Percentiles rank a stretch among this genome's conserved stretches.
phyloP scores from a whole-genome alignment of 371 early-diverging fungal species.

The Apophysomyces elegans region DNA sequence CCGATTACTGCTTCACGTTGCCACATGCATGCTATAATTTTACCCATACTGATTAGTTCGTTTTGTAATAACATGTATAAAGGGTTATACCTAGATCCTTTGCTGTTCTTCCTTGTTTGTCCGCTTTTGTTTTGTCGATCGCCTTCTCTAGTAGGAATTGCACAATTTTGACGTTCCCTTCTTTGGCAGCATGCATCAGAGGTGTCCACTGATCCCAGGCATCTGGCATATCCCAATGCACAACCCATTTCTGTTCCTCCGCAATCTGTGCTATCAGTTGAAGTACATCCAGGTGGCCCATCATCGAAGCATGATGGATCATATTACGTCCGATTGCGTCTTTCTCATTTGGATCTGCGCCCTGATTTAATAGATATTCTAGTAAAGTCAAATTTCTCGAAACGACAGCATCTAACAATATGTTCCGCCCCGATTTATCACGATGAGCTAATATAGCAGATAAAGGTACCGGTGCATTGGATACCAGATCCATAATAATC shows the following conservation, averaged over 20 bases:
- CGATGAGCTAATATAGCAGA: constrained; percentile 26
- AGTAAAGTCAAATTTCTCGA: constrained; percentile 40
- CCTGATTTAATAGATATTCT: constrained; percentile 31
- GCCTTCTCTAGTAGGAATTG: constrained; percentile 34
- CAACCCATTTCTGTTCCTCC: background rate
- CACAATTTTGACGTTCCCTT: constrained; percentile 40
- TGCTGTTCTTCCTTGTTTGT: constrained; percentile 49
- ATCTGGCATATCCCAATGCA: constrained; percentile 43
- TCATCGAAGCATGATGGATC: constrained; percentile 57
- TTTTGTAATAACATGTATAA: constrained; percentile 27
- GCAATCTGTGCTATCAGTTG: constrained; percentile 17
- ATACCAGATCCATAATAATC: constrained; percentile 32
- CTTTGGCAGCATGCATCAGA: constrained; percentile 52
- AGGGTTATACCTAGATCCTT: constrained; percentile 42
- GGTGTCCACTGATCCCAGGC: constrained; percentile 58
- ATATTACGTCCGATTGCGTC: constrained; percentile 51
- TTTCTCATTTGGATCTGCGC: constrained; percentile 39
- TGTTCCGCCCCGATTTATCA: constrained; percentile 51
- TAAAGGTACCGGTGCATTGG: constrained; percentile 19
- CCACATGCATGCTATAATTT: constrained; percentile 7
- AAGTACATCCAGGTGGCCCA: constrained; percentile 42
- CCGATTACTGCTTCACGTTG: background rate
- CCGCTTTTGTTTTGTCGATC: constrained; percentile 24
- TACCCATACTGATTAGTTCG: constrained; percentile 19
- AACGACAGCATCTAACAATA: constrained; percentile 48